Evolutionary conservation across 495 filamentous ascomycete species (phyloP), one percentile per base, ranked within the genome.

Genomic region (Beverwykella pulmonaria): DNA sequence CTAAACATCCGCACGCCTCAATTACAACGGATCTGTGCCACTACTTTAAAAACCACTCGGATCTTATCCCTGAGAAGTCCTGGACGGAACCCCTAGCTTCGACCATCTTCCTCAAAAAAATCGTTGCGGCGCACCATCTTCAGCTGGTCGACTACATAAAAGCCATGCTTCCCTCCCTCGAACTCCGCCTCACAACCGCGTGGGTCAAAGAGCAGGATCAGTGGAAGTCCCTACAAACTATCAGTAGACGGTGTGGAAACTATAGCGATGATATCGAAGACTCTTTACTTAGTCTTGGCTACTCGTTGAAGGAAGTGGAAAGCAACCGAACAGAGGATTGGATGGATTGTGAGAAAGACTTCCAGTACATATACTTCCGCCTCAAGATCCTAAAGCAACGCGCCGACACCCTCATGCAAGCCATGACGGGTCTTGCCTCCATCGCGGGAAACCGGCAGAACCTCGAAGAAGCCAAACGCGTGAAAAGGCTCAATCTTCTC

Each of bases 231-330:
- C 59, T 71, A 17, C 68, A 71, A 53, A 71, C 68, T 10, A 71
- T 71, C 29, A 41, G 25, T 20, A 63, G 68, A 6, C 63, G 68
- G 10, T 71, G 68, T 34, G 68, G 68, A 19, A 67, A 71, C 63
- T 71, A 71, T 29, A n/a, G 68, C 26, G 68, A 71, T 41, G 63
- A 71, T 26, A 55, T 71, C 22, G 68, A 71, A 67, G 68, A 71
- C 59, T 63, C 63, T 20, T 62, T 71, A 3, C 58, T 67, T 2
- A 63, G 52, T 30, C 58, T 71, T n/a, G 68, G 63, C 7, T 63
- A 65, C 34, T 55, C 61, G 1, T 12, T 67, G 50, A 20, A 46
- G n/a, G 44, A n/a, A 17, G 29, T 58, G 2, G 8, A 58, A 20
- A n/a, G 19, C 46, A 54, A 52, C 15, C 7, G 29, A 23, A 14